These are phyloP conservation scores for Xylaria digitata DNA, from an alignment of 2,329 filamentous ascomycete species.

Conservation along the genomic window DNA sequence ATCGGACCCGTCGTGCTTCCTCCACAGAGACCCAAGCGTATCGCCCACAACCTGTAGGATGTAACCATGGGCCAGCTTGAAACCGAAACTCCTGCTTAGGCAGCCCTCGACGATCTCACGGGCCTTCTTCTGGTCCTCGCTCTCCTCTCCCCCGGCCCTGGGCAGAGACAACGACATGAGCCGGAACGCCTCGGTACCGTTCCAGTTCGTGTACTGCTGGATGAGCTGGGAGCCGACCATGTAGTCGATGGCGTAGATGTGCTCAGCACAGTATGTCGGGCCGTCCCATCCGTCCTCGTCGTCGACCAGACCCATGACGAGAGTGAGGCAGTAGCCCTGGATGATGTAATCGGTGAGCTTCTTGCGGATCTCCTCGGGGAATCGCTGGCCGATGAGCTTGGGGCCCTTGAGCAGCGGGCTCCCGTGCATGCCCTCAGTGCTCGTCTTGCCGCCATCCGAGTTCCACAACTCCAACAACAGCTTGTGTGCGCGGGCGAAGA, in stretches of 20 bases:
- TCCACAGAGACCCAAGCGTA: constrained; percentile 66
- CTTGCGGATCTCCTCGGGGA: constrained; percentile 54
- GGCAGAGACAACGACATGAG: constrained; percentile 60
- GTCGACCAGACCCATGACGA: constrained; percentile 65
- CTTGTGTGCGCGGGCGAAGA: constrained; percentile 60
- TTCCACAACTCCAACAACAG: constrained; percentile 65
- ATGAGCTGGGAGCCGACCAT: constrained; percentile 64
- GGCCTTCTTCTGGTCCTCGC: constrained; percentile 59
- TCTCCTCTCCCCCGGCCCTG: constrained; percentile 54
- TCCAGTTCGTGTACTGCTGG: constrained; percentile 64
- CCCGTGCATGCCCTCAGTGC: constrained; percentile 63
- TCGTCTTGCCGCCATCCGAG: constrained; percentile 55
- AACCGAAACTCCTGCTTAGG: constrained; percentile 62
- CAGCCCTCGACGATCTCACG: constrained; percentile 63
- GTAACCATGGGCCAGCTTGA: constrained; percentile 67
- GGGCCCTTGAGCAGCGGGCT: constrained; percentile 60
- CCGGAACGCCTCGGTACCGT: constrained; percentile 60
- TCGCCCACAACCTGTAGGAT: constrained; percentile 61
- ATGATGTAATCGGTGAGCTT: constrained; percentile 68
- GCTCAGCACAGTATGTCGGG: constrained; percentile 60
- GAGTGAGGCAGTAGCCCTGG: constrained; percentile 64
- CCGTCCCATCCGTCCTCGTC: constrained; percentile 64
- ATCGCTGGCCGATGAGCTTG: constrained; percentile 53
- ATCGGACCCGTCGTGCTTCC: constrained; percentile 61
- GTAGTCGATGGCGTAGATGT: constrained; percentile 63